phyloP scores from a whole-genome alignment of 2,329 filamentous ascomycete species.

The Hypoxylon sp. region DNA sequence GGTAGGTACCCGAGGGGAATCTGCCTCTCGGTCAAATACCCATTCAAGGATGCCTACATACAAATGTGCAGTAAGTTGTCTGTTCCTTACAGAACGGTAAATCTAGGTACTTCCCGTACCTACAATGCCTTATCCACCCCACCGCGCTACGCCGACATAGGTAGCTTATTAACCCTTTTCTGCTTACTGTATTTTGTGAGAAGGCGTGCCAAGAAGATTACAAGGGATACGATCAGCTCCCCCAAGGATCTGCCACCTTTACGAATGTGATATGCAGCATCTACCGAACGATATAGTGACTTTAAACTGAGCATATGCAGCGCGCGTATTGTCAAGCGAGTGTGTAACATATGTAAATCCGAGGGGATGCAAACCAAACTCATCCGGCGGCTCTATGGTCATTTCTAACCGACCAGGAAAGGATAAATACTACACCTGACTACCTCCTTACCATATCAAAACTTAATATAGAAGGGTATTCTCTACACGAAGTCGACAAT shows the following conservation, averaged over 20 bases:
- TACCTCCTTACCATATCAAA: background rate
- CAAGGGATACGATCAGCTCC: slow-evolving; percentile 25
- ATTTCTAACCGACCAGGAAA: slow-evolving; percentile 18
- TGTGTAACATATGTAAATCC: slow-evolving; percentile 15
- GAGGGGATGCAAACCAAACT: slow-evolving; percentile 13
- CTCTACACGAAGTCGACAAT: background rate
- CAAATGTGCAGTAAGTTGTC: slow-evolving; percentile 4
- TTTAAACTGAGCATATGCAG: slow-evolving; percentile 19
- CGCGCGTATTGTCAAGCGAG: slow-evolving; percentile 27
- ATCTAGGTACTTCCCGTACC: background rate
- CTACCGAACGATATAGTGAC: slow-evolving; percentile 35
- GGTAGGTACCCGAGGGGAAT: slow-evolving; percentile 7
- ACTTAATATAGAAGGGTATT: slow-evolving; percentile 1
- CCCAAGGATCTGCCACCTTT: slow-evolving; percentile 32
- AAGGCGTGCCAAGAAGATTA: slow-evolving; percentile 29
- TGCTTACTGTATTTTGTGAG: slow-evolving; percentile 43
- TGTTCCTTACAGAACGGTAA: slow-evolving; percentile 26
- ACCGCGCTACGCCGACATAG: slow-evolving; percentile 28
- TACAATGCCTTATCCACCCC: slow-evolving; percentile 30
- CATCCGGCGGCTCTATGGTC: slow-evolving; percentile 25
- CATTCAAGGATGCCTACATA: slow-evolving; percentile 17
- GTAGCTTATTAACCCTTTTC: slow-evolving; percentile 34
- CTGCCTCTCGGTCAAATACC: slow-evolving; percentile 36
- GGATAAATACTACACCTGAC: slow-evolving; percentile 27
- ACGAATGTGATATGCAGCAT: slow-evolving; percentile 35